Conservation (phyloP, 495 filamentous ascomycete species). For the Filosporella fistucella region DNA sequence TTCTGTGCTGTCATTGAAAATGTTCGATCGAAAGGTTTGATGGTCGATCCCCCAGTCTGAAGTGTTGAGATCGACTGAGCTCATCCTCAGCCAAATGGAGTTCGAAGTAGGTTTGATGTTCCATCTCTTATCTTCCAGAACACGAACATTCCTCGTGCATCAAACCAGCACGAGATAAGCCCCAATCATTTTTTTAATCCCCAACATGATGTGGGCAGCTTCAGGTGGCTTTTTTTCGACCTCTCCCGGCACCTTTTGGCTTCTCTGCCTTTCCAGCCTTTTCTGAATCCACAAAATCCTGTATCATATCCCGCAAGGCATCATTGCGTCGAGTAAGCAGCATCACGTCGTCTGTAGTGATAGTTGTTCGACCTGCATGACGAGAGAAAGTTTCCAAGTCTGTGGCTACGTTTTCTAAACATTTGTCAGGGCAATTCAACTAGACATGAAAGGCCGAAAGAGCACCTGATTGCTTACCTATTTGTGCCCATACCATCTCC, state of each 20-base stretch:
- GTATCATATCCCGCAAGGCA: slow-evolving; percentile 69
- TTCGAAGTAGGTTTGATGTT: no score
- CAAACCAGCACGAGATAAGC: no score
- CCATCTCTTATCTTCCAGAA: no score
- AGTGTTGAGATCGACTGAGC: no score
- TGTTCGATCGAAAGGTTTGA: no score
- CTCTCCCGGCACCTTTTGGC: slow-evolving; percentile 21
- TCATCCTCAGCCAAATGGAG: no score
- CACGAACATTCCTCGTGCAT: no score
- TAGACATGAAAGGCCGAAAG: no score
- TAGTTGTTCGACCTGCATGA: slow-evolving; percentile 78
- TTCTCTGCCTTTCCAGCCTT: slow-evolving; percentile 33
- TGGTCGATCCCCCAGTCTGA: no score
- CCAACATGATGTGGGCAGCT: no score
- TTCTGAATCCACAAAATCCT: slow-evolving; percentile 58
- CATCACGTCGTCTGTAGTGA: slow-evolving; percentile 83
- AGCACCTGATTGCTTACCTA: slow-evolving; percentile 61
- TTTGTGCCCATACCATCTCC: slow-evolving; percentile 87
- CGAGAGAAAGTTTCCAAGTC: slow-evolving; percentile 82
- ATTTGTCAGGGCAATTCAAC: slow-evolving; percentile 8
- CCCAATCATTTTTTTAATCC: no score
- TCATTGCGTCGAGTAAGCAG: slow-evolving; percentile 83
- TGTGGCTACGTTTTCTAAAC: slow-evolving; percentile 60
- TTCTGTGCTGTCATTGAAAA: no score
- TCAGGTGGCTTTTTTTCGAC: slow-evolving; percentile 9